Conservation (phyloP, 805 yeast species). For the Saccharomycopsis lassenensis region DNA sequence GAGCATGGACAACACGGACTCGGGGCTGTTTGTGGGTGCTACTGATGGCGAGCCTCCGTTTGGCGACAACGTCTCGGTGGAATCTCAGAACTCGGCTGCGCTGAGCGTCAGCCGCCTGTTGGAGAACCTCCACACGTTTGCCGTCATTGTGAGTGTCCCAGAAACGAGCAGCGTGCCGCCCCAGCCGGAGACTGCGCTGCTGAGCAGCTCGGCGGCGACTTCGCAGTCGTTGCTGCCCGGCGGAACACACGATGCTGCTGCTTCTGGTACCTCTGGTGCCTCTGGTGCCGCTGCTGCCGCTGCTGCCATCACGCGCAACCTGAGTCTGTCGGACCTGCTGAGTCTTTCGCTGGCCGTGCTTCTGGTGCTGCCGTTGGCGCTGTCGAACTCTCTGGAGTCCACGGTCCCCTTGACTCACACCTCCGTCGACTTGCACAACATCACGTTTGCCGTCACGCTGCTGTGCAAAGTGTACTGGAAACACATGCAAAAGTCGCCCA, state of each 20-base stretch:
- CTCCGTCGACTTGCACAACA: constrained; percentile 9
- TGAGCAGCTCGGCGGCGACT: background rate
- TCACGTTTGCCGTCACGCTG: constrained; percentile 5
- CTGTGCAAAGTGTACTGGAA: constrained; percentile 15
- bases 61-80: no score
- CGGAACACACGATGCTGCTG: no score
- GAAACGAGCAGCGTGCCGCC: background rate
- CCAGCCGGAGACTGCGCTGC: background rate
- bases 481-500: no score
- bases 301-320: no score
- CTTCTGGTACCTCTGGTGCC: no score
- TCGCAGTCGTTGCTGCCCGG: no score
- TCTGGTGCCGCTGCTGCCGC: no score
- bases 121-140: constrained; percentile 18
- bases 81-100: no score
- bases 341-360: background rate
- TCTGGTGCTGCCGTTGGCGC: background rate
- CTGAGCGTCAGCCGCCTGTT: no score
- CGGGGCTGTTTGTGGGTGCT: no score
- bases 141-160: constrained; percentile 14
- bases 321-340: constrained; percentile 1
- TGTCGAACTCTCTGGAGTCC: background rate
- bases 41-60: no score
- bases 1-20: no score
- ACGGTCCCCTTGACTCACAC: constrained; percentile 7